Evolutionary conservation across 2,329 filamentous ascomycete species (phyloP), one percentile per base, ranked within the genome.

Genomic region (Fusarium sp.): DNA sequence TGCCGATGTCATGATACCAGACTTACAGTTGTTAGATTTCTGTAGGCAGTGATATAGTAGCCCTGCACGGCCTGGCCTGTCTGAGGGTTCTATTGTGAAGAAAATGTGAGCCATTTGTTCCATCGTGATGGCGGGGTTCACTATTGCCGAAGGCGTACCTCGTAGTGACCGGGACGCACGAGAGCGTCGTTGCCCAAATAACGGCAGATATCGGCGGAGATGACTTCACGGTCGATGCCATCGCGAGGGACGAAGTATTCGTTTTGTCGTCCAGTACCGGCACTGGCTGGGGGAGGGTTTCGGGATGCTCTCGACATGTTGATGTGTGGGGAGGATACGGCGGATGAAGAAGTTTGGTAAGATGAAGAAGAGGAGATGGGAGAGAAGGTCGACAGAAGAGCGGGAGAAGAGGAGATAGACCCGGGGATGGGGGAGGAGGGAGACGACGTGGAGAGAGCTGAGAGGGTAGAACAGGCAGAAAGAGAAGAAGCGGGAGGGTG

Each of bases 151-250:
- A 10, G 52, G 52, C 73, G 75, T 86, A 93, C 91, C 86, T 92
- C 88, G 80, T 92, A 91, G 74, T 87, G 88, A 75, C 90, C 90
- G 63, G 91, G 91, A 77, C 90, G 90, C 77, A 93, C 91, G 75
- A 93, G 86, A 73, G 92, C 92, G 84, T 94, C 92, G 79, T 93
- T 93, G 76, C 92, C 92, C 73, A 94, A 86, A 79, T 93, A 94
- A 77, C 91, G 91, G 83, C 92, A 94, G 72, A 94, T 93, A 79
- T 94, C 92, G 78, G 91, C 90, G 69, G 92, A 93, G 81, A 94
- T 93, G 75, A 94, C 92, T 80, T 94, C 91, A 75, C 91, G 89
- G 79, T 92, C 91, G 80, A 94, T 94, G 77, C 92, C 91, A 80
- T 93, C 90, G 76, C 90, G 89, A 46, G 91, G 90, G 58, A 94